A percentile compares a stretch with the other conserved stretches of the same genome.
These are phyloP conservation scores for Talaromyces sp. DNA, from an alignment of 2,329 filamentous ascomycete species.

Conservation along the genomic window DNA sequence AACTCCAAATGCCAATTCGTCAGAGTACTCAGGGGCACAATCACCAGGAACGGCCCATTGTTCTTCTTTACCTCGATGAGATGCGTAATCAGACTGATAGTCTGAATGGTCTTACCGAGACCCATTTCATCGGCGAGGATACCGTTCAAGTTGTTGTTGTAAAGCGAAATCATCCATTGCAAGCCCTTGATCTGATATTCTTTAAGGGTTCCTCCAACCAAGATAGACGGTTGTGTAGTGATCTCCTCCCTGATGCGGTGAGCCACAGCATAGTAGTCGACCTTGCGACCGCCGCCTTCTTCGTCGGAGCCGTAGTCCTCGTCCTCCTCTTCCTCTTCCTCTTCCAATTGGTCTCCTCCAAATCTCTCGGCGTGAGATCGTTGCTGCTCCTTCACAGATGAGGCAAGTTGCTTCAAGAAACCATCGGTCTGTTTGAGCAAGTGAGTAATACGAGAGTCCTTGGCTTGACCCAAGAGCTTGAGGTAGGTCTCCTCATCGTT, in stretches of 20 bases:
- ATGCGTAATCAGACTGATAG: constrained; percentile 94
- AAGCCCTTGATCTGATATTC: constrained; percentile 98
- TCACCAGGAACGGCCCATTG: constrained; percentile 87
- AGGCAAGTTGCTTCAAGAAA: constrained; percentile 91
- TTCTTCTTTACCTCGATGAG: constrained; percentile 95
- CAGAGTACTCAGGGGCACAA: constrained; percentile 91
- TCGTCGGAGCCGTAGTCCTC: constrained; percentile 49
- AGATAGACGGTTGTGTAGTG: constrained; percentile 71
- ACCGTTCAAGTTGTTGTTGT: constrained; percentile 99
- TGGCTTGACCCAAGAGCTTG: constrained; percentile 94
- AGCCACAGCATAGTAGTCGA: constrained; percentile 98
- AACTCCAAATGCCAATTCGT: constrained; percentile 99
- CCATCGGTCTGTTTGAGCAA: constrained; percentile 94
- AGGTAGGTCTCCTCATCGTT: constrained; percentile 99
- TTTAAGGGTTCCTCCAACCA: constrained; percentile 89
- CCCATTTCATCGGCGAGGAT: constrained; percentile 99
- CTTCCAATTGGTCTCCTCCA: constrained; percentile 58
- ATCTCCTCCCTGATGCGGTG: constrained; percentile 95
- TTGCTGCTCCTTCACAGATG: constrained; percentile 91
- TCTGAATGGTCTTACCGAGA: constrained; percentile 98
- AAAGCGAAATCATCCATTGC: constrained; percentile 99
- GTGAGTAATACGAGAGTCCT: constrained; percentile 98
- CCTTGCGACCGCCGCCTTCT: constrained; percentile 66
- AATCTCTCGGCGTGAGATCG: constrained; percentile 75
- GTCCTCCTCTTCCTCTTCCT: constrained; percentile 65